Conservation (phyloP, 805 yeast genomes). For the Alloascoidea africana region DNA sequence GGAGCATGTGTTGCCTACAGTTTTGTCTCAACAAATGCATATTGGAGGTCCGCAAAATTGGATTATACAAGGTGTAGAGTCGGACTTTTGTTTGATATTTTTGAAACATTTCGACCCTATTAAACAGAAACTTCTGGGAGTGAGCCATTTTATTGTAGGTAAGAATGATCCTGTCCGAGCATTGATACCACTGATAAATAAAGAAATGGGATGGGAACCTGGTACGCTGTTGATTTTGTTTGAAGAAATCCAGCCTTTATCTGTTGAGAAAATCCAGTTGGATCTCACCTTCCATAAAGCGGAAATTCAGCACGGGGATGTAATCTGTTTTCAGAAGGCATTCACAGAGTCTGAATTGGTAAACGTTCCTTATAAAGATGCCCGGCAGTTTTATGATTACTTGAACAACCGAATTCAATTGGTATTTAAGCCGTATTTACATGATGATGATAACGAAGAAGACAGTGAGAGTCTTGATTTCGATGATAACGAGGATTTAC, state of each 20-base stretch:
- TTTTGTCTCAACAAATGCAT: conserved; percentile 6
- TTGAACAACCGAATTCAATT: conserved; percentile 15
- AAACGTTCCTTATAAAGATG: conserved; percentile 4
- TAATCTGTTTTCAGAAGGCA: conserved; percentile 17
- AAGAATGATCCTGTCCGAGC: conserved; percentile 27
- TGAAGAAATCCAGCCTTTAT: conserved; percentile 20
- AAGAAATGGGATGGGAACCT: conserved; percentile 15
- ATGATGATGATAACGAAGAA: conserved; percentile 10
- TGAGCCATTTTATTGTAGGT: conserved; percentile 40
- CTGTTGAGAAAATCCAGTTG: conserved; percentile 15
- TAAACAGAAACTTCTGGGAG: conserved; percentile 42
- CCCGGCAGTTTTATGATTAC: conserved; percentile 15
- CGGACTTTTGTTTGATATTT: conserved; percentile 11
- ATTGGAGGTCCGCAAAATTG: not conserved
- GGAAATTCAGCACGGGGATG: conserved; percentile 20
- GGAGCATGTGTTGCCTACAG: conserved; percentile 15
- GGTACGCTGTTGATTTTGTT: conserved; percentile 12
- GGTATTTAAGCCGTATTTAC: conserved; percentile 8
- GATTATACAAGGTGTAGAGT: not conserved
- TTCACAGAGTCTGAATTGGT: conserved; percentile 10
- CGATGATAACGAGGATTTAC: conserved; percentile 6
- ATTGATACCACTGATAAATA: conserved; percentile 12
- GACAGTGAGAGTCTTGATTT: conserved; percentile 9
- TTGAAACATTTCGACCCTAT: conserved; percentile 53
- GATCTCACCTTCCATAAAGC: conserved; percentile 14